Evolutionary conservation across 306 rosid species (phyloP), one percentile per base, ranked within the genome.

Genomic region (Castanea mollissima): DNA sequence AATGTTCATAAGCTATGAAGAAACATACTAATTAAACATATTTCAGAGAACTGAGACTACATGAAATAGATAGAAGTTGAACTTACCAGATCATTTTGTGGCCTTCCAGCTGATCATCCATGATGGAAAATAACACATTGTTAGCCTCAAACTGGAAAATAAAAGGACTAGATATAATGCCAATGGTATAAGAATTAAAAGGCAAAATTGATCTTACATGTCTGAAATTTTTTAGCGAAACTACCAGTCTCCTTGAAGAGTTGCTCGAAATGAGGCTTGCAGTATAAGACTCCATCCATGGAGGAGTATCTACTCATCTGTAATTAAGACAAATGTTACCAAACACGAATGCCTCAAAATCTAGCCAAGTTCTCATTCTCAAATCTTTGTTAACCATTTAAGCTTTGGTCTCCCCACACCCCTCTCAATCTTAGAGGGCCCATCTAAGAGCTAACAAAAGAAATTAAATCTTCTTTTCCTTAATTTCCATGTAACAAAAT

Each of bases 181-280:
- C 4, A 52, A 32, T 13, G 5, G 3, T 3, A 20, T 5, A 27
- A 31, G 20, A 27, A 31, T 11, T 46, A 75, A 60, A 49, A 49
- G 46, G 56, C 15, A 32, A 21, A 70, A 27, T 4, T 23, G 57
- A 7, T 69, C 69, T 89, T 84, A 86, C 91, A 4, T 1, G 90
- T 38, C 15, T 75, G 82, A 60, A 73, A 29, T 82, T 77, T 92
- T 90, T 84, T 90, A 1, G 84, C 5, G 54, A 73, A 69, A 51
- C 56, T 21, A 0, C 91, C 92, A 11, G 81, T 57, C 71, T 89
- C 92, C 91, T 77, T 92, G 86, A 80, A 89, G 64, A 87, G 83
- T 75, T 90, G 97, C 82, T 92, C 97, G 74, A 75, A 86, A 71
- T 92, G 97, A 74, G 89, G 77, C 90, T 86, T 92, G 92, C 95